These are phyloP conservation scores for Tricholomella constricta DNA, from an alignment of 768 basidiomycete genomes.

Conservation along the genomic window DNA sequence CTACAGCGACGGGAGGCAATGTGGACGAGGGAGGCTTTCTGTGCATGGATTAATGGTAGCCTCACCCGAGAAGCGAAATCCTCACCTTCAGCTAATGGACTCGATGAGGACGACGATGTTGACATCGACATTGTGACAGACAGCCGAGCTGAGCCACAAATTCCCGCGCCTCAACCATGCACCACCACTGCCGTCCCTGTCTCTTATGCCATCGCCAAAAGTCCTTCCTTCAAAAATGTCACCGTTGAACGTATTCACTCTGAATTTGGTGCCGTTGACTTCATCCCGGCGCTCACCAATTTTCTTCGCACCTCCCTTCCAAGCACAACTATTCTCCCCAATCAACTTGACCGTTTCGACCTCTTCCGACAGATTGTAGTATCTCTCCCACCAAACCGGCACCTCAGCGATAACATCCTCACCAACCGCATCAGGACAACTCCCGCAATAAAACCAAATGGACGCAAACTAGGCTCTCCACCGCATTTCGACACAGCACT, in stretches of 20 bases:
- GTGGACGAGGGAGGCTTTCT: not conserved
- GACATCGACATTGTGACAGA: too few species aligned
- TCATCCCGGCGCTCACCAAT: not conserved
- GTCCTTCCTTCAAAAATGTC: not conserved
- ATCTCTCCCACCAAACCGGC: not conserved
- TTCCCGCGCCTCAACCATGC: too few species aligned
- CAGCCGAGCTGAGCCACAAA: too few species aligned
- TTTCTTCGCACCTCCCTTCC: not conserved
- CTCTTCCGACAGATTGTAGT: not conserved
- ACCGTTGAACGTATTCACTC: not conserved
- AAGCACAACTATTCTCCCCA: not conserved
- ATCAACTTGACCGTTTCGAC: not conserved
- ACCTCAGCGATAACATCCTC: not conserved
- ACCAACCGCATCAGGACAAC: conserved; percentile 2
- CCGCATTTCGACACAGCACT: conserved; percentile 4
- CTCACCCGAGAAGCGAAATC: not conserved
- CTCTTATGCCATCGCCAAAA: not conserved
- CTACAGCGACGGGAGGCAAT: conserved; percentile 36
- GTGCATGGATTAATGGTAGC: not conserved
- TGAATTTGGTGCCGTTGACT: not conserved
- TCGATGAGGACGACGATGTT: too few species aligned
- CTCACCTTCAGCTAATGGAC: too few species aligned
- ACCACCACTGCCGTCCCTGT: too few species aligned
- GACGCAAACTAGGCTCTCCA: not conserved
- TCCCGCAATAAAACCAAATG: not conserved